Evolutionary conservation across 345 rosid species (phyloP).

Genomic region (Carallia brachiata): DNA sequence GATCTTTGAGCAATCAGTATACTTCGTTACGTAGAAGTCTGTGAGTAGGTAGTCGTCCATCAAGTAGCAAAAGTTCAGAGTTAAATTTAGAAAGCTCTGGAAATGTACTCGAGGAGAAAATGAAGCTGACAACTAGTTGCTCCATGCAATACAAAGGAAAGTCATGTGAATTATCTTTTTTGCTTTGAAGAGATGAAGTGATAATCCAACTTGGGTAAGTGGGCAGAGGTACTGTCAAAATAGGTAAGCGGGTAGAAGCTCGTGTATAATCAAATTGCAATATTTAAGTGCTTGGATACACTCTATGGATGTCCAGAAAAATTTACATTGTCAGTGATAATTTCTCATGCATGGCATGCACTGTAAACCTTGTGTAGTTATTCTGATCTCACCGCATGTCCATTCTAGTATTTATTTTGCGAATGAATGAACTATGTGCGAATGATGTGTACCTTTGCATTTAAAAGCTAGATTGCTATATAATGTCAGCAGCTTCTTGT

Average conservation of each 20-base stretch:
- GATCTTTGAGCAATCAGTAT: background rate
- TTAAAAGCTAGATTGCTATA: too few relatives aligned
- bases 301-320: background rate
- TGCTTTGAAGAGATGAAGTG: too few relatives aligned
- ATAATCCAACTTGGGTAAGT: background rate
- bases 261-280: background rate
- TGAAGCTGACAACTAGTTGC: background rate
- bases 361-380: too few relatives aligned
- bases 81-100: background rate
- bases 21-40: background rate
- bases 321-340: background rate
- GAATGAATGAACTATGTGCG: too few relatives aligned
- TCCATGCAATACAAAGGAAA: background rate
- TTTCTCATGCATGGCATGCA: background rate
- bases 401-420: too few relatives aligned
- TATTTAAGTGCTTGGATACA: background rate
- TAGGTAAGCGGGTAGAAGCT: background rate
- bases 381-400: too few relatives aligned
- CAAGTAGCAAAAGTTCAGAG: background rate
- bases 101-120: background rate
- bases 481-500: too few relatives aligned
- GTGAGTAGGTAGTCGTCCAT: too few relatives aligned
- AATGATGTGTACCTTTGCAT: too few relatives aligned
- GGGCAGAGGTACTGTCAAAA: too few relatives aligned
- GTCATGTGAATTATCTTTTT: too few relatives aligned